A percentile compares a stretch with the other conserved stretches of the same genome.
These are phyloP conservation scores for Actinomortierella wolfii DNA, from an alignment of 371 early-diverging fungal species.

Conservation along the genomic window DNA sequence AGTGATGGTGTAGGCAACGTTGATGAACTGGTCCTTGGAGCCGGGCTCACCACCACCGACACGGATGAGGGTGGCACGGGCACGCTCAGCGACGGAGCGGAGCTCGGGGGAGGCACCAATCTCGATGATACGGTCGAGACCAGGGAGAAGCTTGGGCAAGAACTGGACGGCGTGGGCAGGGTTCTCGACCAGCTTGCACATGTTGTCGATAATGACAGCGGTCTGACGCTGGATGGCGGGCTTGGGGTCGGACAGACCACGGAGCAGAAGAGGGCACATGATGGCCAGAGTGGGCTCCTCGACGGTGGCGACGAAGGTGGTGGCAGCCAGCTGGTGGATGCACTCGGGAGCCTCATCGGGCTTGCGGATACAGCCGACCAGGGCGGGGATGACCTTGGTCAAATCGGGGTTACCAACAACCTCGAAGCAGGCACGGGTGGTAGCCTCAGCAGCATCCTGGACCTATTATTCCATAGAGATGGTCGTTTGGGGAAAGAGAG, in stretches of 20 bases:
- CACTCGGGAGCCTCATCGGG: constrained; percentile 71
- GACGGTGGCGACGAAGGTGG: constrained; percentile 80
- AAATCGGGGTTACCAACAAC: constrained; percentile 70
- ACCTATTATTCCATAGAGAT: constrained; percentile 10
- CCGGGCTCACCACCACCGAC: constrained; percentile 59
- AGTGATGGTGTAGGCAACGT: constrained; percentile 30
- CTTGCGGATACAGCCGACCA: constrained; percentile 66
- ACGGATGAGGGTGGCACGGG: constrained; percentile 59
- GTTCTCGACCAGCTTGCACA: constrained; percentile 84
- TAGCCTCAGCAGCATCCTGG: constrained; percentile 28
- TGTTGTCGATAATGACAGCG: constrained; percentile 84
- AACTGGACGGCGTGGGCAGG: constrained; percentile 83
- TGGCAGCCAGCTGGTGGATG: constrained; percentile 70
- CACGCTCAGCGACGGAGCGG: constrained; percentile 68
- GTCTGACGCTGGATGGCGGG: constrained; percentile 78
- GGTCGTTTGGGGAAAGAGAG: neutral
- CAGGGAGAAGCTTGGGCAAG: constrained; percentile 81
- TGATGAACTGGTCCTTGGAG: constrained; percentile 36
- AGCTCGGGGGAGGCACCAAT: constrained; percentile 83
- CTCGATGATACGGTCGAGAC: constrained; percentile 75
- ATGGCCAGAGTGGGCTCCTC: constrained; percentile 82
- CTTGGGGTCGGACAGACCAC: constrained; percentile 72
- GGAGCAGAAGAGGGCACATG: constrained; percentile 79
- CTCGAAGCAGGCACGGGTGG: constrained; percentile 43
- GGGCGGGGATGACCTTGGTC: constrained; percentile 65